Conservation (phyloP, 192 early-diverging fungal species). For the Coemansia sp. region DNA sequence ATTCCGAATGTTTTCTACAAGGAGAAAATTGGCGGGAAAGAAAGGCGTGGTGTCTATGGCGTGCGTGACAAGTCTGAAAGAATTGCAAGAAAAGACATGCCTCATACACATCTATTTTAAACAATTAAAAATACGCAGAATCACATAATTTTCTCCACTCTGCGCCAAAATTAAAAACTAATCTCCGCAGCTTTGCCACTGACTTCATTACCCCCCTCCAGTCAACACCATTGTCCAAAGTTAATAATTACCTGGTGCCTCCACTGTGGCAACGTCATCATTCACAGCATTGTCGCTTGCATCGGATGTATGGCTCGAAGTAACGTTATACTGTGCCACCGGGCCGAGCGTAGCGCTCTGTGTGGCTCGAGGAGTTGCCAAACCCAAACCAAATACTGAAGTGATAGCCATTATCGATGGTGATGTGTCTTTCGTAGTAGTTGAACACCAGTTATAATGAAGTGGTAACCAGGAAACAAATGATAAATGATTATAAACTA, state of each 20-base stretch:
- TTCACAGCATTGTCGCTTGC: background rate
- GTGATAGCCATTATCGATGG: slow-evolving; percentile 23
- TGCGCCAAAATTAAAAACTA: too few relatives aligned
- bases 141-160: too few relatives aligned
- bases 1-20: background rate
- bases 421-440: too few relatives aligned
- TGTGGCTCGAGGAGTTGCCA: background rate
- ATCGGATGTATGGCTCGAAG: background rate
- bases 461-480: background rate
- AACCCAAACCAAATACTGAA: slow-evolving; percentile 31
- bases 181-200: too few relatives aligned
- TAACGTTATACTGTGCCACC: background rate
- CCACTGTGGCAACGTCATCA: background rate
- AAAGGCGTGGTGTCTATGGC: too few relatives aligned
- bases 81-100: background rate
- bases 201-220: too few relatives aligned
- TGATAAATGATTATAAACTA: background rate
- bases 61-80: too few relatives aligned
- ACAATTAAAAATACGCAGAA: too few relatives aligned
- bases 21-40: background rate
- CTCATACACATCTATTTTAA: background rate
- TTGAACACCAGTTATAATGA: too few relatives aligned
- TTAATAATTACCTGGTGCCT: too few relatives aligned
- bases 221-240: too few relatives aligned
- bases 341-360: background rate